A percentile compares a stretch with the other conserved stretches of the same genome.
phyloP scores from a whole-genome alignment of 345 rosid genomes.

The Syzygium grande region DNA sequence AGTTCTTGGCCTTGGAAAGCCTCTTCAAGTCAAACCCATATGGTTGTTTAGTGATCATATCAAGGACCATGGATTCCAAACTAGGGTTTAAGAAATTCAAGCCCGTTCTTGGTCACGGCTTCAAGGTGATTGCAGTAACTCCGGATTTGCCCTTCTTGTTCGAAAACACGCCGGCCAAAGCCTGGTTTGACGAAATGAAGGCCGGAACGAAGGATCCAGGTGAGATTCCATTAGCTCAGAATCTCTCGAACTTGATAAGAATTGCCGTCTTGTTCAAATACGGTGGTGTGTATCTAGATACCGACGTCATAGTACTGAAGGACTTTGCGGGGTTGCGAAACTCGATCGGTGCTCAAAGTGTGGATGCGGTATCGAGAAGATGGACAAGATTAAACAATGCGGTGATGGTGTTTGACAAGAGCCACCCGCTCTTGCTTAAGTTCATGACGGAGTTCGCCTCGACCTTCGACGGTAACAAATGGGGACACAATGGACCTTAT shows the following conservation, averaged over 20 bases:
- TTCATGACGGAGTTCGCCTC: conserved; percentile 67
- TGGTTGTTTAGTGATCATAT: conserved; percentile 61
- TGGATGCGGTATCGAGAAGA: conserved; percentile 23
- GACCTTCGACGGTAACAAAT: conserved; percentile 68
- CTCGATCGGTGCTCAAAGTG: conserved; percentile 69
- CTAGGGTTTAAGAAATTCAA: conserved; percentile 37
- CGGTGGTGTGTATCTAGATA: conserved; percentile 75
- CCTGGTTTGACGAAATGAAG: conserved; percentile 51
- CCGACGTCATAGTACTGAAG: conserved; percentile 55
- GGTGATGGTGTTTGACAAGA: conserved; percentile 49
- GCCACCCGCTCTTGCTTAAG: conserved; percentile 50
- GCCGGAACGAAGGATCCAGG: conserved; percentile 63
- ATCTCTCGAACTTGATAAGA: conserved; percentile 66
- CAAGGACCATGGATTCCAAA: conserved; percentile 50
- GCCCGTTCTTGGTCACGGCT: conserved; percentile 36
- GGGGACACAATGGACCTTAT: conserved; percentile 89
- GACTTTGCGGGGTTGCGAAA: conserved; percentile 46
- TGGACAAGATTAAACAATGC: conserved; percentile 83
- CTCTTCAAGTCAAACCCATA: conserved; percentile 53
- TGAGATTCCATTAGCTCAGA: conserved; percentile 59
- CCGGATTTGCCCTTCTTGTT: conserved; percentile 49
- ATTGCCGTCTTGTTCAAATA: conserved; percentile 59
- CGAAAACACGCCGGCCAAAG: conserved; percentile 50
- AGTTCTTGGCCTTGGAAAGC: conserved; percentile 48
- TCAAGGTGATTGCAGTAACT: conserved; percentile 40